These are phyloP conservation scores for Acanthamoeba royreba DNA, from an alignment of 208 protist genomes.

Conservation along the genomic window DNA sequence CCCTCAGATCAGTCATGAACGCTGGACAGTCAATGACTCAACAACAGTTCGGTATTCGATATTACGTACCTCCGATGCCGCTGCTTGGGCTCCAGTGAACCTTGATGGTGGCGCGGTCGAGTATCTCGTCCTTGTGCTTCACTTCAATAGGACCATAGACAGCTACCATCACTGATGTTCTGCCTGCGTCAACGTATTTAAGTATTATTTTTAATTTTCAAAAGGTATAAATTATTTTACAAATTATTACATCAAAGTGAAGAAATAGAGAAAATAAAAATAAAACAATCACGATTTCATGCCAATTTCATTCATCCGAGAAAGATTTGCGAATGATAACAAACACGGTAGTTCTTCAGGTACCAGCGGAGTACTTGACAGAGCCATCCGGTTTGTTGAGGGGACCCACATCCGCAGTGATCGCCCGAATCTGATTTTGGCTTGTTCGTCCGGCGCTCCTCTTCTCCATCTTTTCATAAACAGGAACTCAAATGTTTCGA, in stretches of 20 bases:
- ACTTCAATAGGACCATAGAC: constrained; percentile 30
- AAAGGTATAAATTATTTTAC: too few relatives aligned
- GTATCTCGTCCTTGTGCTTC: constrained; percentile 8
- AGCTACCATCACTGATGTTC: neutral
- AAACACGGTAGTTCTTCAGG: neutral
- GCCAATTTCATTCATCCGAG: too few relatives aligned
- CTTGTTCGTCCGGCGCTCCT: neutral
- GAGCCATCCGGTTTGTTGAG: constrained; percentile 24
- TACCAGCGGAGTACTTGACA: constrained; percentile 8
- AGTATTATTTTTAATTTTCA: too few relatives aligned
- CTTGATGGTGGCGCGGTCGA: constrained; percentile 36
- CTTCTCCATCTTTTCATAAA: neutral
- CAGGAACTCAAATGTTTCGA: too few relatives aligned
- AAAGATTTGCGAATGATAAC: neutral
- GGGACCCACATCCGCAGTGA: neutral
- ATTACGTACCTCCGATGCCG: neutral
- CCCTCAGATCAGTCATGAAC: too few relatives aligned
- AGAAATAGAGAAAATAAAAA: too few relatives aligned
- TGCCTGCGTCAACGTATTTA: too few relatives aligned
- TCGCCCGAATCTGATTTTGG: neutral
- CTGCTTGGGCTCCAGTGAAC: neutral
- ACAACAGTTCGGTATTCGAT: neutral
- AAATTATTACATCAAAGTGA: neutral
- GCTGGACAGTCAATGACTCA: too few relatives aligned
- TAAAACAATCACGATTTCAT: too few relatives aligned